phyloP scores from a whole-genome alignment of 805 yeast species.

The Candida piceae region DNA sequence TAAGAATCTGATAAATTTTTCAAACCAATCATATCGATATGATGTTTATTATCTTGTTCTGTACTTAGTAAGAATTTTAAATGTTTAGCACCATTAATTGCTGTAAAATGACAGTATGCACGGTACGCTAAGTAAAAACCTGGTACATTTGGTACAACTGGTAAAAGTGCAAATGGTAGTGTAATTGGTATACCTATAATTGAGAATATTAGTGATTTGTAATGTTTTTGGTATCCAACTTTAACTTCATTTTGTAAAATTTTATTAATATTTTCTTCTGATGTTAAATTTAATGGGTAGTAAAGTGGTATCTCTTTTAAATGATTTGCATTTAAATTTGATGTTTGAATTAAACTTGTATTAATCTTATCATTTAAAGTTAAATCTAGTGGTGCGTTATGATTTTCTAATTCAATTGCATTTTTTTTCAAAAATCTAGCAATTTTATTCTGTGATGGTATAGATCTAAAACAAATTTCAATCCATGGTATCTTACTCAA shows the following conservation, averaged over 20 bases:
- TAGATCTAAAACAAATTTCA: slow-evolving; percentile 67
- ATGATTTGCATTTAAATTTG: slow-evolving; percentile 18
- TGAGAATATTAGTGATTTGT: slow-evolving; percentile 48
- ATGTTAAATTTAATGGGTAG: slow-evolving; percentile 36
- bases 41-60: slow-evolving; percentile 22
- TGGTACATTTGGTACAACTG: slow-evolving; percentile 88
- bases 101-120: slow-evolving; percentile 79
- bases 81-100: slow-evolving; percentile 69
- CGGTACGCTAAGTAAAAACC: slow-evolving; percentile 82
- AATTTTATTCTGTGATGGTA: slow-evolving; percentile 66
- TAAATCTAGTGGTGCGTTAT: too few relatives aligned
- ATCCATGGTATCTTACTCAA: slow-evolving; percentile 71
- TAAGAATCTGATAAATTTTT: slow-evolving; percentile 27
- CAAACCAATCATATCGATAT: slow-evolving; percentile 32
- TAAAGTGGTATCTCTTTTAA: slow-evolving; percentile 40
- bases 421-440: slow-evolving; percentile 41
- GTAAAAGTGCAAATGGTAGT: slow-evolving; percentile 73
- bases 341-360: slow-evolving; percentile 3
- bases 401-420: slow-evolving; percentile 5
- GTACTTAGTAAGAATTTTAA: slow-evolving; percentile 49
- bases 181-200: slow-evolving; percentile 68
- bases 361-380: too few relatives aligned
- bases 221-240: slow-evolving; percentile 39
- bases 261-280: background rate
- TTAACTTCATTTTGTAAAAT: slow-evolving; percentile 23